Percentiles rank a stretch among this genome's conserved stretches.
Evolutionary conservation across 106 monocot species (phyloP).

Genomic region (Acorus gramineus): DNA sequence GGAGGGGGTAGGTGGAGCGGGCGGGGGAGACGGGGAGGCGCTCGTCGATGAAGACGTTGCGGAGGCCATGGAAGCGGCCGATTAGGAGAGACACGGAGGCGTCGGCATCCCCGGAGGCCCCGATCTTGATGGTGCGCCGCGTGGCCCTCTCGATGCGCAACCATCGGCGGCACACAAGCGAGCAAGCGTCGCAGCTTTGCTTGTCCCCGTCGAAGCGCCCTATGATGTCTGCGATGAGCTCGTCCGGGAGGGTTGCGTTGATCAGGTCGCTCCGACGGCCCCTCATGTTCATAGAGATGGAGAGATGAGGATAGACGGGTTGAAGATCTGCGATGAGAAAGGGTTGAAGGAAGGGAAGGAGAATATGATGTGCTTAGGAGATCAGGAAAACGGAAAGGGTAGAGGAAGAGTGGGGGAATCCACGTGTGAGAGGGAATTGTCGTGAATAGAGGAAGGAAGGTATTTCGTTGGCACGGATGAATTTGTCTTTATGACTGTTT

Average conservation of each 20-base stretch:
- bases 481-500: too few species aligned
- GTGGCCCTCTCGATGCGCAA: conserved; percentile 41
- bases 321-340: too few species aligned
- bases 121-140: conserved; percentile 48
- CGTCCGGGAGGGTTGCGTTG: conserved; percentile 36
- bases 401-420: too few species aligned
- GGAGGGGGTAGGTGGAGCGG: neutral
- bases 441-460: too few species aligned
- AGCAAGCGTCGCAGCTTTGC: conserved; percentile 32
- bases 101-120: conserved; percentile 43
- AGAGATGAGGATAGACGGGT: too few species aligned
- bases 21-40: conserved; percentile 28
- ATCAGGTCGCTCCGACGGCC: conserved; percentile 29
- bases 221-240: conserved; percentile 23
- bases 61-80: conserved; percentile 36
- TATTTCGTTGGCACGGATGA: too few species aligned
- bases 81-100: conserved; percentile 21
- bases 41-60: conserved; percentile 58
- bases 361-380: too few species aligned
- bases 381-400: too few species aligned
- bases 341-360: too few species aligned
- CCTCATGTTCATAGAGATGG: neutral
- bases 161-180: conserved; percentile 67
- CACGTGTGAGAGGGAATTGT: too few species aligned
- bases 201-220: conserved; percentile 29